Percentiles rank a stretch among this genome's conserved stretches.
Evolutionary conservation across 352 stramenopile species (phyloP).

Genomic region (Phytophthora constricta): DNA sequence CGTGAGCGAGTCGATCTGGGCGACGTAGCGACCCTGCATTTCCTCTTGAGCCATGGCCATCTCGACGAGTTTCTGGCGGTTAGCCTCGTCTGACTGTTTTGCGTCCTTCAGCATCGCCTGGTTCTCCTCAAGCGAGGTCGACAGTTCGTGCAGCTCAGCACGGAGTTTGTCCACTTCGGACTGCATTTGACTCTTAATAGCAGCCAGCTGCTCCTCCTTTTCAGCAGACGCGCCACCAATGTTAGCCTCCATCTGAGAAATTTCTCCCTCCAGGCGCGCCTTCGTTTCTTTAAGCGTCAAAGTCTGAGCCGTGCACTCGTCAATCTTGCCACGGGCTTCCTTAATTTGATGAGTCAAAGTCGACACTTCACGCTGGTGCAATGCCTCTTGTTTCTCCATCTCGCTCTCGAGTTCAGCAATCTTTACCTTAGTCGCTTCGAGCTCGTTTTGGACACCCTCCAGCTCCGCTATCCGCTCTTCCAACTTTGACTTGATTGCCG

Average conservation of each 20-base stretch:
- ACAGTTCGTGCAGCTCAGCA: slow-evolving; percentile 35
- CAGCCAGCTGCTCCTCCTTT: slow-evolving; percentile 35
- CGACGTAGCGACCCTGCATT: slow-evolving; percentile 45
- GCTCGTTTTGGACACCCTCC: slow-evolving; percentile 37
- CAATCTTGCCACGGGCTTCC: slow-evolving; percentile 46
- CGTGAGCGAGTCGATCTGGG: slow-evolving; percentile 49
- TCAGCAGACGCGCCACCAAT: slow-evolving; percentile 38
- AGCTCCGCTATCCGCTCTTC: slow-evolving; percentile 55
- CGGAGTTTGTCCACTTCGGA: slow-evolving; percentile 36
- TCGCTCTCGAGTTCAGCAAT: slow-evolving; percentile 51
- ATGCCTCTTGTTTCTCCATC: slow-evolving; percentile 33
- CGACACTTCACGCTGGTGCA: slow-evolving; percentile 49
- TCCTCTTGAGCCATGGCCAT: slow-evolving; percentile 54
- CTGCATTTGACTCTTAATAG: slow-evolving; percentile 37
- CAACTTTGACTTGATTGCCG: slow-evolving; percentile 45
- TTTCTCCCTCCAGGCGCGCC: slow-evolving; percentile 39
- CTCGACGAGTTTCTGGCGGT: slow-evolving; percentile 45
- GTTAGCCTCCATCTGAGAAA: slow-evolving; percentile 49
- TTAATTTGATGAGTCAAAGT: slow-evolving; percentile 53
- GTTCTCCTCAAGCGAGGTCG: slow-evolving; percentile 39
- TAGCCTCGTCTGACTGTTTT: slow-evolving; percentile 44
- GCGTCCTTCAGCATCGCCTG: slow-evolving; percentile 39
- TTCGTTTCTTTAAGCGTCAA: slow-evolving; percentile 47
- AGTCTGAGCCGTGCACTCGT: slow-evolving; percentile 41
- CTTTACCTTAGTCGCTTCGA: slow-evolving; percentile 43